Conservation (phyloP, 768 basidiomycete genomes). For the Pisolithus marmoratus region DNA sequence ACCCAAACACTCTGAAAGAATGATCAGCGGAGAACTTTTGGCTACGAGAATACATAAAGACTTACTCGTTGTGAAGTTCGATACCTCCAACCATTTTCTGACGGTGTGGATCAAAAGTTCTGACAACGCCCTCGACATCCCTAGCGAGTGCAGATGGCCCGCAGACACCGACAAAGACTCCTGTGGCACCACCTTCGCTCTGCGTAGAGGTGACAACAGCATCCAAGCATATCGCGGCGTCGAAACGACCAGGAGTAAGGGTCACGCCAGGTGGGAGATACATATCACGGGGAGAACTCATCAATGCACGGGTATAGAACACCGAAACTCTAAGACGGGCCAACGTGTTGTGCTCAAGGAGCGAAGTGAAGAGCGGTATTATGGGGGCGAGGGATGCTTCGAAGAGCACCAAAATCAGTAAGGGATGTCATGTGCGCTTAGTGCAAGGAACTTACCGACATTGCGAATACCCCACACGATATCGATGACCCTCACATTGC, state of each 20-base stretch:
- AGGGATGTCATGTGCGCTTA: neutral
- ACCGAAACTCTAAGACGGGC: conserved; percentile 45
- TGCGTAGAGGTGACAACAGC: conserved; percentile 36
- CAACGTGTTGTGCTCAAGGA: conserved; percentile 37
- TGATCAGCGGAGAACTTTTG: too few relatives aligned
- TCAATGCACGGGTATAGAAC: conserved; percentile 47
- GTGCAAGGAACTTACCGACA: conserved; percentile 34
- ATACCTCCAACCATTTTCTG: conserved; percentile 31
- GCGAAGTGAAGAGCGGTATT: conserved; percentile 39
- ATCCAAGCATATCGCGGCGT: conserved; percentile 40
- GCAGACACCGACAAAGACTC: conserved; percentile 38
- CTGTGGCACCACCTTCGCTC: conserved; percentile 23
- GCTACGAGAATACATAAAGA: neutral
- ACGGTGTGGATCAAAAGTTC: conserved; percentile 15
- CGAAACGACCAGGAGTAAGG: conserved; percentile 49
- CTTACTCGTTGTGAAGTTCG: conserved; percentile 35
- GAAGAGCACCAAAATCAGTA: conserved; percentile 2
- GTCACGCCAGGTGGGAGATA: conserved; percentile 33
- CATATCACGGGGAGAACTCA: conserved; percentile 5
- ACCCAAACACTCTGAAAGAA: too few relatives aligned
- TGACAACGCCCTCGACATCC: conserved; percentile 27
- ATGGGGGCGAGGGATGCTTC: conserved; percentile 42
- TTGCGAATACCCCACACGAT: conserved; percentile 63
- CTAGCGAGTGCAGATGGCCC: conserved; percentile 33
- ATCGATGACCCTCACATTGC: conserved; percentile 53